Conservation (phyloP, 108 stramenopile species). For the Cyclotella baltica region DNA sequence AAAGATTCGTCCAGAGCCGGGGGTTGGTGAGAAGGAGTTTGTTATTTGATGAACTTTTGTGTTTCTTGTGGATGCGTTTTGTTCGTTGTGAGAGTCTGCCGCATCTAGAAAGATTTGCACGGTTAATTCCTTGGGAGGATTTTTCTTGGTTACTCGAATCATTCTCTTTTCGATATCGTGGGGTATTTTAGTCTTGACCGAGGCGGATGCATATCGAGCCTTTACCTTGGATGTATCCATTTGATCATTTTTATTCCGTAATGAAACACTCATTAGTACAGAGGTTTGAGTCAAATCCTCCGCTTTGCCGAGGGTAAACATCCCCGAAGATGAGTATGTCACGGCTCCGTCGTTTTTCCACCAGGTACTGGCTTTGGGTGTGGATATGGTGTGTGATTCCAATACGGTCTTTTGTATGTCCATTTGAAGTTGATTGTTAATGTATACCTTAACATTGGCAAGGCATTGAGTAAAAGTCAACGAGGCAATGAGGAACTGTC, state of each 20-base stretch:
- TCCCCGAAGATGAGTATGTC: conserved; percentile 60
- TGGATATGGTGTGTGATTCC: conserved; percentile 57
- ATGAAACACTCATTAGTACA: conserved; percentile 39
- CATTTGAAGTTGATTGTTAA: conserved; percentile 59
- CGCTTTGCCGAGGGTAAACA: conserved; percentile 62
- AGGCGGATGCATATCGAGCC: conserved; percentile 77
- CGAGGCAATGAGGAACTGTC: conserved; percentile 73
- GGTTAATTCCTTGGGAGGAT: conserved; percentile 68
- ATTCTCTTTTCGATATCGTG: conserved; percentile 67
- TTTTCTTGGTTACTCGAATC: conserved; percentile 89
- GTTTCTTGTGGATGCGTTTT: conserved; percentile 9
- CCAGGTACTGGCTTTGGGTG: conserved; percentile 54
- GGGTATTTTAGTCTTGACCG: conserved; percentile 71
- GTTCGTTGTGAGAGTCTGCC: conserved; percentile 46
- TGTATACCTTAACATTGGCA: conserved; percentile 60
- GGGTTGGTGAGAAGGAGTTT: conserved; percentile 67
- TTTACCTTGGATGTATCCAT: conserved; percentile 61
- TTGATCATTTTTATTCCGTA: conserved; percentile 33
- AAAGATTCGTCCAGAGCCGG: conserved; percentile 73
- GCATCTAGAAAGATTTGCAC: conserved; percentile 74
- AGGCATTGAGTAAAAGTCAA: conserved; percentile 80
- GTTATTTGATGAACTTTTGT: conserved; percentile 54
- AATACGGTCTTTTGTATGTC: conserved; percentile 66
- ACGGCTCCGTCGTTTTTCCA: conserved; percentile 69
- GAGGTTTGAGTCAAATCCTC: conserved; percentile 42